A percentile compares a stretch with the other conserved stretches of the same genome.
These are phyloP conservation scores for Trichoderma reesei DNA, from an alignment of 495 filamentous ascomycete genomes.

Conservation along the genomic window DNA sequence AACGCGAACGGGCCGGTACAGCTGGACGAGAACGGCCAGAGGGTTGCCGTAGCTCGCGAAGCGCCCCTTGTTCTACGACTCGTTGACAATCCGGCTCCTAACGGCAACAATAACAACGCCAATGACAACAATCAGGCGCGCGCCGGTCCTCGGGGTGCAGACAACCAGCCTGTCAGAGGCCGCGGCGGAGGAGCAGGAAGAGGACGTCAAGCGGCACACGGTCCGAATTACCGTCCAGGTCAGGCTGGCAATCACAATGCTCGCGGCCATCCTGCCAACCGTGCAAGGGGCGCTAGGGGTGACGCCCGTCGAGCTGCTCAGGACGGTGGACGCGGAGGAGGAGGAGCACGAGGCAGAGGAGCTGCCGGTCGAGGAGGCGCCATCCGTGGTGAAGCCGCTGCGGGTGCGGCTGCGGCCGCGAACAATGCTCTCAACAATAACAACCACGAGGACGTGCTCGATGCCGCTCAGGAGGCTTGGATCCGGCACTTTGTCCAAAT, in stretches of 20 bases:
- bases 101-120: background rate
- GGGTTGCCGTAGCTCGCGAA: conserved; percentile 37
- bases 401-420: background rate
- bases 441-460: conserved; percentile 15
- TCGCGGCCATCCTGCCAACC: background rate
- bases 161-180: background rate
- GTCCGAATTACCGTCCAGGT: background rate
- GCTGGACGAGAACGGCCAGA: conserved; percentile 15
- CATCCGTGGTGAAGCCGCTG: background rate
- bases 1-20: conserved; percentile 14
- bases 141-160: background rate
- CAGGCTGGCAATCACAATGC: background rate
- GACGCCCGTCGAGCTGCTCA: conserved; percentile 10
- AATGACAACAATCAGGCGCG: conserved; percentile 12
- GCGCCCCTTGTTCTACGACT: conserved; percentile 46
- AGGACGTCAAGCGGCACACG: conserved; percentile 9
- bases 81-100: conserved; percentile 21
- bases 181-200: conserved; percentile 1
- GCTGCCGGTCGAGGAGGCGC: conserved; percentile 3
- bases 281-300: conserved; percentile 14
- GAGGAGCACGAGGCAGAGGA: conserved; percentile 16
- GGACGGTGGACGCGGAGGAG: conserved; percentile 9
- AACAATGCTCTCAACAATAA: conserved; percentile 5
- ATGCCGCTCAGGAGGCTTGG: conserved; percentile 37
- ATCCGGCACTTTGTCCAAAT: conserved; percentile 43